Percentiles rank a stretch among this genome's conserved stretches.
Evolutionary conservation across 176 grass and related monocot genomes (phyloP).

Genomic region (Cocos nucifera): DNA sequence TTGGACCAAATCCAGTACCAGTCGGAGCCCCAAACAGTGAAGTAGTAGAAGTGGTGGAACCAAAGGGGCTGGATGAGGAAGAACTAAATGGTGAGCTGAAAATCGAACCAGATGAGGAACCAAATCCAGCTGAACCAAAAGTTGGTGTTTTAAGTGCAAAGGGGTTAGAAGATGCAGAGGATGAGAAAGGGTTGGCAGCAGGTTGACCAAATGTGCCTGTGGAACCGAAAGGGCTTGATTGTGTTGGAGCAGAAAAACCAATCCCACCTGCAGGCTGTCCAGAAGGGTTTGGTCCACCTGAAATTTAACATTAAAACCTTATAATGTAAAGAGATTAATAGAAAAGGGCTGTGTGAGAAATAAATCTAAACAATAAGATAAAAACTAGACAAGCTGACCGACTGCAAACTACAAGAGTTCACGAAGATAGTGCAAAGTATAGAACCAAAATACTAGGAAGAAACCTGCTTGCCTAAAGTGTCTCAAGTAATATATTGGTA

Average conservation of each 20-base stretch:
- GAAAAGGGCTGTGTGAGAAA: not conserved
- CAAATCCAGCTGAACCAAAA: slow-evolving; percentile 36
- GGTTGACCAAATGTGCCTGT: slow-evolving; percentile 28
- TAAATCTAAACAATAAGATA: not conserved
- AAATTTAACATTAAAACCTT: slow-evolving; percentile 22
- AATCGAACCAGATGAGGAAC: slow-evolving; percentile 29
- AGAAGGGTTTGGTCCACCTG: slow-evolving; percentile 72
- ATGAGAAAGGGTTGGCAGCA: slow-evolving; percentile 32
- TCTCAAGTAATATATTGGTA: too few species aligned
- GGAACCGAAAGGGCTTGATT: slow-evolving; percentile 18
- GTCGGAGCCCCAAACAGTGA: slow-evolving; percentile 48
- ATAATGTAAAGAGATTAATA: slow-evolving; percentile 16
- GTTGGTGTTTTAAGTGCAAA: slow-evolving; percentile 43
- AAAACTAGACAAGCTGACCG: not conserved
- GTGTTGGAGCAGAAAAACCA: slow-evolving; percentile 16
- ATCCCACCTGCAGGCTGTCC: slow-evolving; percentile 24
- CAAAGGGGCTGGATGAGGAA: slow-evolving; percentile 16
- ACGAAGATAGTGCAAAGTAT: too few species aligned
- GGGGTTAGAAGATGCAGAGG: slow-evolving; percentile 26
- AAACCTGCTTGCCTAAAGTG: too few species aligned
- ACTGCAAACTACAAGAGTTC: not conserved
- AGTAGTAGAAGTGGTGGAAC: slow-evolving; percentile 17
- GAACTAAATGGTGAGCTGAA: slow-evolving; percentile 20
- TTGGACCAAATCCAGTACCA: slow-evolving; percentile 43
- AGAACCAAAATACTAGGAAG: too few species aligned